Conservation (phyloP, 306 rosid genomes). For the Acacia confusa region DNA sequence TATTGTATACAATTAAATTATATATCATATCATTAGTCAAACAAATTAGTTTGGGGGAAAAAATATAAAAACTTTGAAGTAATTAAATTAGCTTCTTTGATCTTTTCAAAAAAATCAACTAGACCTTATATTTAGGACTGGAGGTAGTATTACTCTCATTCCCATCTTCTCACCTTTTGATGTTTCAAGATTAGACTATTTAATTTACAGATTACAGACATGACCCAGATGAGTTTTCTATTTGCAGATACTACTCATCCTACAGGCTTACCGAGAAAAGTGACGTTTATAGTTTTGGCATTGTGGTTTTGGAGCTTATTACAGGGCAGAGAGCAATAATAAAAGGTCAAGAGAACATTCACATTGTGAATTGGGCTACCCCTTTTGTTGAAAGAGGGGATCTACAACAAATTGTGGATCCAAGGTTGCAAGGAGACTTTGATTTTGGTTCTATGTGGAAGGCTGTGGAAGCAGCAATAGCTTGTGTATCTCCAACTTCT, state of each 20-base stretch:
- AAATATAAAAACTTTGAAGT: no score
- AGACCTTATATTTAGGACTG: no score
- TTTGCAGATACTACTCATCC: slow-evolving; percentile 29
- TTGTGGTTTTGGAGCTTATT: slow-evolving; percentile 42
- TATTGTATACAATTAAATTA: no score
- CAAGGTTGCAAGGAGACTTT: slow-evolving; percentile 26
- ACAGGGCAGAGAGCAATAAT: slow-evolving; percentile 34
- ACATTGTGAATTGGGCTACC: slow-evolving; percentile 34
- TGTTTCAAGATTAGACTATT: background rate
- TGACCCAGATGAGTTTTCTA: background rate
- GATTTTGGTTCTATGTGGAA: slow-evolving; percentile 40
- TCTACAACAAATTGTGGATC: slow-evolving; percentile 26
- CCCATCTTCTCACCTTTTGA: background rate
- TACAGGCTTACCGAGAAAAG: slow-evolving; percentile 37
- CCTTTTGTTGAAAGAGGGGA: slow-evolving; percentile 28
- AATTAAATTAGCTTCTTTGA: no score
- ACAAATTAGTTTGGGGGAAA: no score
- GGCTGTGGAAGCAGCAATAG: slow-evolving; percentile 34
- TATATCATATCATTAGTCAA: no score
- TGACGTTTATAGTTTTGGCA: slow-evolving; percentile 36
- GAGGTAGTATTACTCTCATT: background rate
- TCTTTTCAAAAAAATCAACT: no score
- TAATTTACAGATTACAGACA: background rate
- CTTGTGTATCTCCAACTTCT: slow-evolving; percentile 28
- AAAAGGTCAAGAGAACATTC: slow-evolving; percentile 28